Percentiles rank a stretch among this genome's conserved stretches.
Evolutionary conservation across 2,329 filamentous ascomycete genomes (phyloP).

Genomic region (Fusarium chuoi): DNA sequence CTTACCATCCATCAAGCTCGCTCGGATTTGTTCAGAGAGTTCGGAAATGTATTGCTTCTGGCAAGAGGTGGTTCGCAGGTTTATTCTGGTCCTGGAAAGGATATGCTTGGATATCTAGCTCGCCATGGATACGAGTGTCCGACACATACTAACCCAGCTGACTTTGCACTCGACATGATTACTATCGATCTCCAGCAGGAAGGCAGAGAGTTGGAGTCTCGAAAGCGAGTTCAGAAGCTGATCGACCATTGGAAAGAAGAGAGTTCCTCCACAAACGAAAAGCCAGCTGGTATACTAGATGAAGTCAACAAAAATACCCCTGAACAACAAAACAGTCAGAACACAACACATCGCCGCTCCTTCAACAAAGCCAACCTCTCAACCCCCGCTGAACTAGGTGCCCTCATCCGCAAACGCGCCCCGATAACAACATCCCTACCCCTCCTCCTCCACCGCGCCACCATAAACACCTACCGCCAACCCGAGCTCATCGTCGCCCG

Average conservation of each 20-base stretch:
- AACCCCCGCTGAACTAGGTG: constrained; percentile 77
- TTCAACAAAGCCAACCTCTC: constrained; percentile 61
- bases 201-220: constrained; percentile 68
- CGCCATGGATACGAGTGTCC: constrained; percentile 72
- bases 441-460: constrained; percentile 72
- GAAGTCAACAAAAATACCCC: constrained; percentile 32
- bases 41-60: constrained; percentile 76
- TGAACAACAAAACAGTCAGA: neutral
- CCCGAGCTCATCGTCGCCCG: constrained; percentile 72
- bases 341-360: constrained; percentile 50
- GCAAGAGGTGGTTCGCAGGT: constrained; percentile 75
- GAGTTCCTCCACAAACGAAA: constrained; percentile 11
- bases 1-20: constrained; percentile 83
- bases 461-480: constrained; percentile 75
- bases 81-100: constrained; percentile 70
- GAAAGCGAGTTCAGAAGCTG: constrained; percentile 69
- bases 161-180: constrained; percentile 81
- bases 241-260: constrained; percentile 66
- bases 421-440: constrained; percentile 72
- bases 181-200: constrained; percentile 78
- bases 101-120: constrained; percentile 74
- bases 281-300: constrained; percentile 46
- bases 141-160: constrained; percentile 77
- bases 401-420: constrained; percentile 71
- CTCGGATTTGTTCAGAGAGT: constrained; percentile 76